phyloP scores from a whole-genome alignment of 139 green algal genomes.

The Chlamydomonas applanata region DNA sequence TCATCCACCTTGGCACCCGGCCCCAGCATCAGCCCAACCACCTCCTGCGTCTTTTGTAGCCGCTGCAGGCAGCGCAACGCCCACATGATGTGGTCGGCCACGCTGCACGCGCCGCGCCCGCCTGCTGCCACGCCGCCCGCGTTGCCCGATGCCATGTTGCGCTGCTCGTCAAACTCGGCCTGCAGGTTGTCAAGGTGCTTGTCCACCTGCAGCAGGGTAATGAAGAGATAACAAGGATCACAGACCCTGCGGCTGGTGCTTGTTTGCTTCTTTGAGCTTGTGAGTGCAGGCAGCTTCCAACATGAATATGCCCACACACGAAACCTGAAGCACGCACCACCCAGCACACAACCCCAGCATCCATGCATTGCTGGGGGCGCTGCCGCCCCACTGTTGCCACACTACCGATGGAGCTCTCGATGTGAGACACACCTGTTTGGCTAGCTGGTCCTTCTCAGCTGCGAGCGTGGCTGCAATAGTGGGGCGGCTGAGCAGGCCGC shows the following conservation, averaged over 20 bases:
- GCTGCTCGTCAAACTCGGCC: constrained; percentile 41
- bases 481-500: constrained; percentile 48
- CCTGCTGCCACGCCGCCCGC: neutral
- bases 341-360: too few relatives aligned
- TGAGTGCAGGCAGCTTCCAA: neutral
- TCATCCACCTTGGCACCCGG: neutral
- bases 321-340: neutral
- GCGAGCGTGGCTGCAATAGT: constrained; percentile 52
- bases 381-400: too few relatives aligned
- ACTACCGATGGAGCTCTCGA: too few relatives aligned
- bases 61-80: constrained; percentile 9
- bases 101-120: constrained; percentile 16
- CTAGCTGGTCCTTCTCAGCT: constrained; percentile 41
- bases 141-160: constrained; percentile 2
- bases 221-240: neutral
- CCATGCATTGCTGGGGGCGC: too few relatives aligned
- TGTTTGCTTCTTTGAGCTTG: too few relatives aligned
- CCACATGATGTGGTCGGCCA: constrained; percentile 37
- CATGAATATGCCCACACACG: neutral
- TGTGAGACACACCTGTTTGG: constrained; percentile 51
- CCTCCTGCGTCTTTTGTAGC: constrained; percentile 12
- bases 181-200: constrained; percentile 52
- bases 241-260: too few relatives aligned
- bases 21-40: constrained; percentile 36
- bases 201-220: constrained; percentile 25